Evolutionary conservation across 2,329 filamentous ascomycete genomes (phyloP).

Genomic region (Fusarium transvaalense): DNA sequence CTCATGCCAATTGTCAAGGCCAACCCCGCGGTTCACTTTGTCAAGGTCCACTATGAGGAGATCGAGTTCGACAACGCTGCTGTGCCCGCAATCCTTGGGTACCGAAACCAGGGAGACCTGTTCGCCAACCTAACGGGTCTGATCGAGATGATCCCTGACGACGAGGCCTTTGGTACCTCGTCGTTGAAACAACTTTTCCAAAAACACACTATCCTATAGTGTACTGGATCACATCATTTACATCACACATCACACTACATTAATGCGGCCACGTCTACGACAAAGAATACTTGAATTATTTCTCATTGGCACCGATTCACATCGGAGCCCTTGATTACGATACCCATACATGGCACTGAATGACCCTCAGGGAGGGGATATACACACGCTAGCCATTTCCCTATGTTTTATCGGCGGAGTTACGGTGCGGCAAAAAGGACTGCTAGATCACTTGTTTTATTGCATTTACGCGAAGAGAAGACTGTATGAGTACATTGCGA

Average conservation of each 20-base stretch:
- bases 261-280: conserved; percentile 49
- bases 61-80: conserved; percentile 94
- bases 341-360: conserved; percentile 40
- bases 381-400: conserved; percentile 24
- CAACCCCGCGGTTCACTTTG: conserved; percentile 81
- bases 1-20: conserved; percentile 79
- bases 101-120: conserved; percentile 87
- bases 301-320: conserved; percentile 15
- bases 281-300: conserved; percentile 28
- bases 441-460: conserved; percentile 19
- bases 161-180: conserved; percentile 68
- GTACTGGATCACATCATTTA: conserved; percentile 21
- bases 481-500: conserved; percentile 30
- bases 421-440: conserved; percentile 13
- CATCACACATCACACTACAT: conserved; percentile 22
- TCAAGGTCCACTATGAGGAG: conserved; percentile 91
- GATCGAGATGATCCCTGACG: conserved; percentile 84
- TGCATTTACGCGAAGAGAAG: conserved; percentile 13
- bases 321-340: conserved; percentile 42
- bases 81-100: conserved; percentile 89
- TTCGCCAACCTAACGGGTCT: conserved; percentile 91
- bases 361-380: conserved; percentile 27
- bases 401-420: conserved; percentile 33
- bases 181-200: conserved; percentile 66
- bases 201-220: conserved; percentile 65